These are phyloP conservation scores for Saccharomycopsis fibuligera DNA, from an alignment of 805 yeast genomes.

Conservation along the genomic window DNA sequence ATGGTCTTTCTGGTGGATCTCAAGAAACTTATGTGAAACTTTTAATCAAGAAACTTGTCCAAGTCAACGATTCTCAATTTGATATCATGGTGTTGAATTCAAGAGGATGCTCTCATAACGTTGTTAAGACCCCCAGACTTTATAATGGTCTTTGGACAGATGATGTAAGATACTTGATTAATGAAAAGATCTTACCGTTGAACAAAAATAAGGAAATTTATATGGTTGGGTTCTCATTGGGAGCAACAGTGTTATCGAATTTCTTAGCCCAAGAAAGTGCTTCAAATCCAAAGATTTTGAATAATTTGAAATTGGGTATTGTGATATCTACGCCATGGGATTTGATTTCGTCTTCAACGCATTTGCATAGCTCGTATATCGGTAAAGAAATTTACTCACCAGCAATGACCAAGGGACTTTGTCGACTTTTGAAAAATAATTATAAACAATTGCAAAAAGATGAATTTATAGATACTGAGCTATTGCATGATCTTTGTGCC, in stretches of 20 bases:
- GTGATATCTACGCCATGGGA: conserved; percentile 75
- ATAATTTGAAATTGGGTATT: conserved; percentile 41
- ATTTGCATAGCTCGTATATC: conserved; percentile 32
- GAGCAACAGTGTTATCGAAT: conserved; percentile 66
- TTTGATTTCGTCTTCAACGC: conserved; percentile 41
- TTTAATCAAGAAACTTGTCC: conserved; percentile 37
- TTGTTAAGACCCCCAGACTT: conserved; percentile 59
- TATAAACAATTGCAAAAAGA: conserved; percentile 32
- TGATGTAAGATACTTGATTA: conserved; percentile 54
- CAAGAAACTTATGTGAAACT: conserved; percentile 71
- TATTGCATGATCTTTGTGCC: conserved; percentile 24
- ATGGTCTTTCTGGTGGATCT: conserved; percentile 84
- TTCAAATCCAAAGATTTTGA: conserved; percentile 31
- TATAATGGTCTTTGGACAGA: conserved; percentile 69
- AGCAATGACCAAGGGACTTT: conserved; percentile 42
- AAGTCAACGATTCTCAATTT: conserved; percentile 31
- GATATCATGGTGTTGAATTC: conserved; percentile 65
- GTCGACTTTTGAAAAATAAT: conserved; percentile 38
- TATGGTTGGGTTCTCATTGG: conserved; percentile 76
- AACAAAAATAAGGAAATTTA: conserved; percentile 63
- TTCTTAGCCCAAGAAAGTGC: conserved; percentile 59
- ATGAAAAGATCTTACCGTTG: conserved; percentile 36
- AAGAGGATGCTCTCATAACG: conserved; percentile 71
- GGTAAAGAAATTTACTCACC: conserved; percentile 45
- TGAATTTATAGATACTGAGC: conserved; percentile 21